A percentile compares a stretch with the other conserved stretches of the same genome.
Conservation (phyloP, 352 stramenopile species). For the Pythium aquatile region DNA sequence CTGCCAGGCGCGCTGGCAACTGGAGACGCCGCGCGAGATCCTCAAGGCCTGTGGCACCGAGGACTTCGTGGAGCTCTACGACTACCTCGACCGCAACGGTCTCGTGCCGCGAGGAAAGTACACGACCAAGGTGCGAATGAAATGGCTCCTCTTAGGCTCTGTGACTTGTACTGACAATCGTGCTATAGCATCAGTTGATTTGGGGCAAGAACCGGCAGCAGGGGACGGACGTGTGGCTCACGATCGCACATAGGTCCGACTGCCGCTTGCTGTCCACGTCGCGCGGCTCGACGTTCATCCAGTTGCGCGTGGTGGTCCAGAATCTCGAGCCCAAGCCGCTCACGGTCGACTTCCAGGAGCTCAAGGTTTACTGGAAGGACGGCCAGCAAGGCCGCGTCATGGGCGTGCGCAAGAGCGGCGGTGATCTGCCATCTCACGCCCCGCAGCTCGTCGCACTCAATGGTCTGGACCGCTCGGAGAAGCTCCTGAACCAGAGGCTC, state of each 20-base stretch:
- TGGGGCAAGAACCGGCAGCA: slow-evolving; percentile 67
- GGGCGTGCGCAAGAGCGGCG: slow-evolving; percentile 20
- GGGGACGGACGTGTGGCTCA: slow-evolving; percentile 72
- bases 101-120: slow-evolving; percentile 64
- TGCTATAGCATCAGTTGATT: slow-evolving; percentile 48
- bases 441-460: slow-evolving; percentile 59
- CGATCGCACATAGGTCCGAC: slow-evolving; percentile 64
- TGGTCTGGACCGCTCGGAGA: slow-evolving; percentile 35
- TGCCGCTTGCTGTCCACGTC: slow-evolving; percentile 43
- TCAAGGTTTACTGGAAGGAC: slow-evolving; percentile 73
- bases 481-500: slow-evolving; percentile 31
- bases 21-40: slow-evolving; percentile 45
- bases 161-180: neutral
- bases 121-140: slow-evolving; percentile 45
- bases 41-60: slow-evolving; percentile 43
- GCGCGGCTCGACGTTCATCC: slow-evolving; percentile 41
- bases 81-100: slow-evolving; percentile 52
- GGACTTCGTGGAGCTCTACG: slow-evolving; percentile 59
- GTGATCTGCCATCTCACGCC: slow-evolving; percentile 31
- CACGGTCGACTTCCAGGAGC: slow-evolving; percentile 56
- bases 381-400: slow-evolving; percentile 50
- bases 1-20: slow-evolving; percentile 47
- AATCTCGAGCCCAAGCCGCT: slow-evolving; percentile 57
- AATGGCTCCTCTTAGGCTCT: too few relatives aligned
- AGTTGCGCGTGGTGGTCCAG: slow-evolving; percentile 69